Conservation (phyloP, 1,284 basidiomycete genomes). For the Cerioporus squamosus region DNA sequence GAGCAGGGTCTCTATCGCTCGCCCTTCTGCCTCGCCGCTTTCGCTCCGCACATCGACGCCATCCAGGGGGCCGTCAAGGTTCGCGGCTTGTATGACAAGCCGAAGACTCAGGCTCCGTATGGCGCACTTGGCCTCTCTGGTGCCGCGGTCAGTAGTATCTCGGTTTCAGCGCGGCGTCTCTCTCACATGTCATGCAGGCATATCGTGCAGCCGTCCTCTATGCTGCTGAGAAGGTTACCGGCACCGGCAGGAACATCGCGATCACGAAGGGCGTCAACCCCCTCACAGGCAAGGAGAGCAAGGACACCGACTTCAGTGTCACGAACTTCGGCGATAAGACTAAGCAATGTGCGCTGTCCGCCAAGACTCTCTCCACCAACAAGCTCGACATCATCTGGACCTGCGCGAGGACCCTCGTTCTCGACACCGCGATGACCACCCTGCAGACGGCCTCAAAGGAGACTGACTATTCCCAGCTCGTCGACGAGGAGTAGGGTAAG, state of each 20-base stretch:
- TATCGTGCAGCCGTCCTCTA: background rate
- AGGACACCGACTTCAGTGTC: conserved; percentile 1
- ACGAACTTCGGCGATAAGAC: background rate
- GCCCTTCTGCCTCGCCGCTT: background rate
- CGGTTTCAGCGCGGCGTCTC: background rate
- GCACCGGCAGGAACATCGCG: background rate
- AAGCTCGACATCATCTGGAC: background rate
- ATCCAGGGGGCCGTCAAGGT: background rate
- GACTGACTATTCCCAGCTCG: no score
- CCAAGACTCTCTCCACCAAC: background rate
- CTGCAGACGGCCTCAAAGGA: no score
- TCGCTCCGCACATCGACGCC: background rate
- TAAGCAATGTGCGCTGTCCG: background rate
- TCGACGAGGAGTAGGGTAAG: no score
- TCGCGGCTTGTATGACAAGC: background rate
- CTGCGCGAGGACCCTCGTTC: no score
- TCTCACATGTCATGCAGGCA: background rate
- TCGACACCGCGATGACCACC: no score
- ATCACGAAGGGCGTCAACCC: background rate
- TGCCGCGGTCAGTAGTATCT: background rate
- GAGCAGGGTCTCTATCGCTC: conserved; percentile 4
- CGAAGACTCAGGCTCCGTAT: background rate
- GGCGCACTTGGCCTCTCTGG: conserved; percentile 1
- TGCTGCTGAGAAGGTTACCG: background rate
- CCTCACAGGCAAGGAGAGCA: background rate